Evolutionary conservation across 352 stramenopile genomes (phyloP), one percentile per base, ranked within the genome.

Genomic region (Phytophthora europaea): DNA sequence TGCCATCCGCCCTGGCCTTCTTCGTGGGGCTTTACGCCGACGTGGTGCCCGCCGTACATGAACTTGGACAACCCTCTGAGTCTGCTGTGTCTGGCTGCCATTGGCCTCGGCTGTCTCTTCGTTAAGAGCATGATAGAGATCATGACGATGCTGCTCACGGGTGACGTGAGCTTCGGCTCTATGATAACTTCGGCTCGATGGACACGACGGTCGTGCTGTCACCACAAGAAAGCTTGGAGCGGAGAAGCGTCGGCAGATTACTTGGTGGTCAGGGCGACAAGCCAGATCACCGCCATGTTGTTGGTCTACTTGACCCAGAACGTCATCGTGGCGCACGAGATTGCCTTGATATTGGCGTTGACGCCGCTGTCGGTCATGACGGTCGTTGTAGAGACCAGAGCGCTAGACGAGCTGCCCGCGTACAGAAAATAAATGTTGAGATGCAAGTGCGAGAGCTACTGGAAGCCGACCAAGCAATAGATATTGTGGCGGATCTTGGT

Each of bases 21-120:
- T 73, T 97, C 38, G 83, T 96, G 45, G 94, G 90, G 31, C 82
- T 97, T 28, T 70, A 97, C 23, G 85, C 79, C 18, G 92, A 98
- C 72, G 92, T 15, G 5, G 40, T 48, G 12, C 36, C 36, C 36
- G 79, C 79, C 88, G 9, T 98, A 98, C 78, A 95, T 97, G 80
- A 68, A 90, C 7, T 40, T 93, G 18, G 92, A 90, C 2, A 72
- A 87, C 61, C 20, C 67, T 2, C 62, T 86, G 7, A 86, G 79
- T 60, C 66, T 82, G 13, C n/a, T 75, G 58, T 76, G 70, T 28
- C 45, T 81, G 33, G 23, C 51, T 18, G 6, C 70, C 0, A 64
- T 81, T 22, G 70, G 74, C 2, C 57, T 81, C 8, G 74, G 74
- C 52, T 78, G 65, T 48, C 40, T 78, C 48, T 81, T 81, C 56